Percentiles rank a stretch among this genome's conserved stretches.
Evolutionary conservation across 78 protist genomes (phyloP).

Genomic region (Tieghemostelium lacteum): DNA sequence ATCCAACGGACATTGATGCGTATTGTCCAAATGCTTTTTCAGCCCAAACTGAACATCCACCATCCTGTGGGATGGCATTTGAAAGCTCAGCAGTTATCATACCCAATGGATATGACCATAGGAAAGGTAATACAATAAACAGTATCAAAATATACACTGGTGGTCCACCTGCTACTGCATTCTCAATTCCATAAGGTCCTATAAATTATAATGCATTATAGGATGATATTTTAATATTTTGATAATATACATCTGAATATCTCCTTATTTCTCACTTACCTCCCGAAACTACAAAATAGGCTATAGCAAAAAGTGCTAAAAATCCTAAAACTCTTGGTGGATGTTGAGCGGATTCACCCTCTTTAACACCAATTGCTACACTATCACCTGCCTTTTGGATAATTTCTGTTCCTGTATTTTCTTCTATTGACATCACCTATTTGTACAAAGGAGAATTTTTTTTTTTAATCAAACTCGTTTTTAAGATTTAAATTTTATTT

Average conservation of each 20-base stretch:
- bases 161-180: slow-evolving; percentile 38
- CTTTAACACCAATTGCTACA: too few relatives aligned
- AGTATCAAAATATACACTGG: slow-evolving; percentile 49
- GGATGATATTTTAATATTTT: not conserved
- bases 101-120: slow-evolving; percentile 66
- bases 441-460: too few relatives aligned
- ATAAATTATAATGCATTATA: too few relatives aligned
- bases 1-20: slow-evolving; percentile 20
- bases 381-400: too few relatives aligned
- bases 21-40: slow-evolving; percentile 62
- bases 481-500: too few relatives aligned
- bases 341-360: too few relatives aligned
- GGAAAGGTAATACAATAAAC: slow-evolving; percentile 23
- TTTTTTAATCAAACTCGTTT: too few relatives aligned
- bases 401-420: too few relatives aligned
- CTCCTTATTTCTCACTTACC: slow-evolving; percentile 28
- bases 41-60: slow-evolving; percentile 71
- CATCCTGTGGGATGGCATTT: slow-evolving; percentile 15
- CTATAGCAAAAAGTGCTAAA: slow-evolving; percentile 35
- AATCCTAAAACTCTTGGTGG: slow-evolving; percentile 71
- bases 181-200: slow-evolving; percentile 38
- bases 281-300: slow-evolving; percentile 32
- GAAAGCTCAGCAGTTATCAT: slow-evolving; percentile 64
- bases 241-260: not conserved
- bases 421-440: too few relatives aligned